A percentile compares a stretch with the other conserved stretches of the same genome.
Evolutionary conservation across 2,329 filamentous ascomycete species (phyloP).

Genomic region (Claviceps pusilla): DNA sequence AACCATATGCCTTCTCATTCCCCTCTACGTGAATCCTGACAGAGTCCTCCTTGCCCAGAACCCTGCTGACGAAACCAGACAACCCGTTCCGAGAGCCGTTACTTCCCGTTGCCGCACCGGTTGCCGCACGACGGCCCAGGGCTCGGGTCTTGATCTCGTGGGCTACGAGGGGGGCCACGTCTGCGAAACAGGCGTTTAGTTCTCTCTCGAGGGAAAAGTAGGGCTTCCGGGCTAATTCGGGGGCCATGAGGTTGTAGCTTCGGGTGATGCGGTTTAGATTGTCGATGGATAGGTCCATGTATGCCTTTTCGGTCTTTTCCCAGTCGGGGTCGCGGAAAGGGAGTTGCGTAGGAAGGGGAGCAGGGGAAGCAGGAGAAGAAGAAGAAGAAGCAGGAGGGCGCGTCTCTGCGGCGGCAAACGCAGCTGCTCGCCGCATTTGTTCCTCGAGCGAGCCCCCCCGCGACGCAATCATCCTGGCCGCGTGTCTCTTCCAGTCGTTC

Average conservation of each 20-base stretch:
- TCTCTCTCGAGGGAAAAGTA: constrained; percentile 79
- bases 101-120: constrained; percentile 14
- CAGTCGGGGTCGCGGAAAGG: constrained; percentile 71
- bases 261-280: constrained; percentile 68
- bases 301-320: constrained; percentile 56
- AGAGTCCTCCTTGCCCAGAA: constrained; percentile 34
- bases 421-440: constrained; percentile 56
- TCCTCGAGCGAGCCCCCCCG: constrained; percentile 58
- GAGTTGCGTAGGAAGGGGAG: constrained; percentile 17
- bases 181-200: constrained; percentile 65
- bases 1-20: constrained; percentile 61
- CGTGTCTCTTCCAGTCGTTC: constrained; percentile 73
- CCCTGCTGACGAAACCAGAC: constrained; percentile 44
- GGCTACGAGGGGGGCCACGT: constrained; percentile 65
- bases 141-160: constrained; percentile 59
- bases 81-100: constrained; percentile 15
- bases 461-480: constrained; percentile 61
- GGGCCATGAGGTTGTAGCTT: constrained; percentile 90
- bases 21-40: constrained; percentile 58
- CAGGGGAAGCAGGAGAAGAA: background rate
- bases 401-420: constrained; percentile 59
- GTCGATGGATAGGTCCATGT: constrained; percentile 60
- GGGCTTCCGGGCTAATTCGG: constrained; percentile 79
- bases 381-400: background rate
- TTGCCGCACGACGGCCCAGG: constrained; percentile 26